Conservation (phyloP, 179 eudicot species). For the Silene noctiflora region DNA sequence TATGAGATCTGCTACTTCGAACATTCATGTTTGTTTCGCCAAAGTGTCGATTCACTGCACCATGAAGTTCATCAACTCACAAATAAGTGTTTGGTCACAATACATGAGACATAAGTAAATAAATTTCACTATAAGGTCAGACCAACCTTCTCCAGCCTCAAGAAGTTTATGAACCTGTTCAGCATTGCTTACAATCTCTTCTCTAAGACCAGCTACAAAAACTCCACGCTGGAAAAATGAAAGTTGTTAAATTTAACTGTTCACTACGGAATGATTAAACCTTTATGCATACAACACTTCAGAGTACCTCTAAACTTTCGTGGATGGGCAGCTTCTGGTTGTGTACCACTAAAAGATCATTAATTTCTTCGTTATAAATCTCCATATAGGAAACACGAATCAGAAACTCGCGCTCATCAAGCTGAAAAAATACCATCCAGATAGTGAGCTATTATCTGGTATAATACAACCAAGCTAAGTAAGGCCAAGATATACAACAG, state of each 20-base stretch:
- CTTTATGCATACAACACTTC: not conserved
- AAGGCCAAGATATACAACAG: not conserved
- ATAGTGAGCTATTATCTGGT: not conserved
- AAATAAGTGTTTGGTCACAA: slow-evolving; percentile 5
- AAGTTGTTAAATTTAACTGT: not conserved
- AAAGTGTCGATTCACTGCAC: slow-evolving; percentile 78
- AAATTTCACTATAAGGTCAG: not conserved
- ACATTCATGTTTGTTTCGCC: slow-evolving; percentile 99
- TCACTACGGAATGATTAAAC: not conserved
- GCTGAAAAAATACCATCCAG: slow-evolving; percentile 41
- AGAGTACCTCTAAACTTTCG: slow-evolving; percentile 77
- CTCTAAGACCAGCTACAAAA: slow-evolving; percentile 90
- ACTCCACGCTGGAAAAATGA: slow-evolving; percentile 64
- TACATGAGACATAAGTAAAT: not conserved
- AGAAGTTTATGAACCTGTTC: slow-evolving; percentile 85
- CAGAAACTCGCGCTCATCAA: slow-evolving; percentile 65
- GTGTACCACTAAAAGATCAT: slow-evolving; percentile 76
- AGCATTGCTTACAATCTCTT: slow-evolving; percentile 78
- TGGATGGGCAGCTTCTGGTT: slow-evolving; percentile 85
- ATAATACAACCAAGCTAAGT: not conserved
- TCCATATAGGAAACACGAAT: slow-evolving; percentile 97
- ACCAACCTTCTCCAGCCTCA: slow-evolving; percentile 86
- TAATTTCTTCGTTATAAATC: slow-evolving; percentile 93
- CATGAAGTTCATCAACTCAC: slow-evolving; percentile 16
- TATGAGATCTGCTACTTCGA: slow-evolving; percentile 96